Percentiles rank a stretch among this genome's conserved stretches.
These are phyloP conservation scores for Ganoderma meredithae DNA, from an alignment of 1,284 basidiomycete genomes.

Conservation along the genomic window DNA sequence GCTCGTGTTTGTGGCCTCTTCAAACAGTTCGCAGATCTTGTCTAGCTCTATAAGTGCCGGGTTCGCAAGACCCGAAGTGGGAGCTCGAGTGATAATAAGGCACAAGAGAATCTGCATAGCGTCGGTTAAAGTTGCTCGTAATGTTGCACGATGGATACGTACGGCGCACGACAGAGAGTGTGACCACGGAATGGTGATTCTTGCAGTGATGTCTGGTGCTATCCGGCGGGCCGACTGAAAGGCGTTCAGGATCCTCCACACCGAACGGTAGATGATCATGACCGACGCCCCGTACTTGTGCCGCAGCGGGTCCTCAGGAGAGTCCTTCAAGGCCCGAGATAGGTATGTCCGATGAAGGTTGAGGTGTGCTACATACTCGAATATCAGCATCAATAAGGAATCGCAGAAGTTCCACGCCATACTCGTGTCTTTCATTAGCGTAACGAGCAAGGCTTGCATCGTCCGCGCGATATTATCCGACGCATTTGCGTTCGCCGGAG, in stretches of 20 bases:
- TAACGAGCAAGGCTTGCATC: slow-evolving; percentile 57
- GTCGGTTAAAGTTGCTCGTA: background rate
- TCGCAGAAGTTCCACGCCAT: background rate
- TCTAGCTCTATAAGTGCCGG: slow-evolving; percentile 68
- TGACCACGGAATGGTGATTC: slow-evolving; percentile 67
- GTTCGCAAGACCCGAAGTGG: slow-evolving; percentile 59
- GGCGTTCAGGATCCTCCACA: slow-evolving; percentile 65
- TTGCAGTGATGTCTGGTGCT: slow-evolving; percentile 49
- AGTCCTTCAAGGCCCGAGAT: slow-evolving; percentile 67
- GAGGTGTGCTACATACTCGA: slow-evolving; percentile 55
- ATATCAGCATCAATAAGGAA: background rate
- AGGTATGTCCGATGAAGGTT: slow-evolving; percentile 77
- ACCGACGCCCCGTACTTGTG: slow-evolving; percentile 74
- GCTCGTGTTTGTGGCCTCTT: slow-evolving; percentile 54
- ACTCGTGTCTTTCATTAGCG: slow-evolving; percentile 68
- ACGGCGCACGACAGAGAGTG: slow-evolving; percentile 68
- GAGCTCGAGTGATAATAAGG: slow-evolving; percentile 64
- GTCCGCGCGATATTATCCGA: slow-evolving; percentile 31
- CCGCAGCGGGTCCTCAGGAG: slow-evolving; percentile 58
- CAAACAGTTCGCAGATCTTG: slow-evolving; percentile 55
- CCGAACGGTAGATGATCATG: slow-evolving; percentile 73
- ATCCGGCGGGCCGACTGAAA: slow-evolving; percentile 51
- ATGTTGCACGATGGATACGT: slow-evolving; percentile 37
- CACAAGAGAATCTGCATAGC: slow-evolving; percentile 68
- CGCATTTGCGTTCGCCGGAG: slow-evolving; percentile 29